phyloP scores from a whole-genome alignment of 768 basidiomycete genomes.

The Dentipellis fragilis region DNA sequence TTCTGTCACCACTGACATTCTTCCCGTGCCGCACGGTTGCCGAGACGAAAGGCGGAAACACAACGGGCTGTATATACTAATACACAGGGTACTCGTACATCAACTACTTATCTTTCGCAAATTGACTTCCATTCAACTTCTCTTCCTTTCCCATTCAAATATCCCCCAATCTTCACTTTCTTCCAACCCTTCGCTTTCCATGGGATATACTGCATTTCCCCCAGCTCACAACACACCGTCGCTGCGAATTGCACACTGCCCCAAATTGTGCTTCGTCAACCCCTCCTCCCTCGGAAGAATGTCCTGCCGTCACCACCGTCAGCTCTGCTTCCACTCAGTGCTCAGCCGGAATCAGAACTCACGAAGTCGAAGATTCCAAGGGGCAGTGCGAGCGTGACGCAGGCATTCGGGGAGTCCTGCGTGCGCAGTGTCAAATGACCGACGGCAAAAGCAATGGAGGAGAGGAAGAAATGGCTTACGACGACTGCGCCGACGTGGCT shows the following conservation, averaged over 20 bases:
- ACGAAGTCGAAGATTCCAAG: conserved; percentile 72
- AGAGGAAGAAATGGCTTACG: conserved; percentile 19
- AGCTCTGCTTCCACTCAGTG: background rate
- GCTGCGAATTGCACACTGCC: conserved; percentile 57
- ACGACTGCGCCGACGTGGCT: conserved; percentile 64
- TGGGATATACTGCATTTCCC: background rate
- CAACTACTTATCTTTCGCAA: too few species aligned
- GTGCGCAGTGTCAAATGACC: background rate
- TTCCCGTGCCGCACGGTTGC: too few species aligned
- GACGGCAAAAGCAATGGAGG: too few species aligned
- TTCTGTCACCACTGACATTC: too few species aligned
- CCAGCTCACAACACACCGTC: conserved; percentile 40
- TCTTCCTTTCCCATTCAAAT: too few species aligned
- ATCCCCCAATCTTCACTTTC: too few species aligned
- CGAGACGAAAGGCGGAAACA: too few species aligned
- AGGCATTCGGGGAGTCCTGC: conserved; percentile 70
- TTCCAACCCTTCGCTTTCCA: background rate
- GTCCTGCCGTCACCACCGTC: conserved; percentile 30
- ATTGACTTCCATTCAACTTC: too few species aligned
- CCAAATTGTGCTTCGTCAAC: conserved; percentile 45
- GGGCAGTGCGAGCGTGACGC: conserved; percentile 64
- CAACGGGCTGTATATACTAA: too few species aligned
- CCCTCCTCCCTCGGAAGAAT: conserved; percentile 59
- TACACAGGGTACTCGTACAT: too few species aligned
- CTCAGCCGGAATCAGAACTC: conserved; percentile 15